Percentiles rank a stretch among this genome's conserved stretches.
phyloP scores from a whole-genome alignment of 805 yeast species.

The Saturnispora gosingensis region DNA sequence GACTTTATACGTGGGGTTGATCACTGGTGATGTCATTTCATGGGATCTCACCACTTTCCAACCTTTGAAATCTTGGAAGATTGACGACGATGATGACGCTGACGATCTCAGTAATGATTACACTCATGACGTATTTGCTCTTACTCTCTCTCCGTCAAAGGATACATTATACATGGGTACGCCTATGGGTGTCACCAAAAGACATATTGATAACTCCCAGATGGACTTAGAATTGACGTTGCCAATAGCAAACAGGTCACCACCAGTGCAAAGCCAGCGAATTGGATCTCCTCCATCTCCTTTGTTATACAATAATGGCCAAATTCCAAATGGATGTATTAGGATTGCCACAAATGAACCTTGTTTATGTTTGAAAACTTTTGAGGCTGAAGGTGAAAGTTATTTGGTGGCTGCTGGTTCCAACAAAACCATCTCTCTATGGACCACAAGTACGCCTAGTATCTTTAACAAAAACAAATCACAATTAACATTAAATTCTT shows the following conservation, averaged over 20 bases:
- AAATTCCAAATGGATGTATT: conserved; percentile 20
- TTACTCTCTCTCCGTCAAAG: conserved; percentile 34
- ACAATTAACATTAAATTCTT: not conserved
- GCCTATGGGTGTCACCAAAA: conserved; percentile 21
- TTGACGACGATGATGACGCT: conserved; percentile 26
- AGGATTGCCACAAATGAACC: conserved; percentile 12
- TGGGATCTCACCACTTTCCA: conserved; percentile 87
- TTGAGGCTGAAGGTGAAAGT: conserved; percentile 31
- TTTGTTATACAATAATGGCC: not conserved
- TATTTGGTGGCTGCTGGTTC: conserved; percentile 60
- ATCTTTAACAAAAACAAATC: not conserved
- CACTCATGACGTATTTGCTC: conserved; percentile 43
- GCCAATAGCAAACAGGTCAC: not conserved
- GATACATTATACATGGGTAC: conserved; percentile 54
- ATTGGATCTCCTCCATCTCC: not conserved
- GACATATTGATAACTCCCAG: not conserved
- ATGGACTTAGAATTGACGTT: not conserved
- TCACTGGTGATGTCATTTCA: conserved; percentile 63
- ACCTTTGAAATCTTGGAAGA: conserved; percentile 36
- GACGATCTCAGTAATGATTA: conserved; percentile 24
- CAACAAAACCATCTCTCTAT: conserved; percentile 58
- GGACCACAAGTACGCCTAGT: conserved; percentile 43
- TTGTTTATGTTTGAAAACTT: conserved; percentile 48
- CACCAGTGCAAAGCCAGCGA: not conserved
- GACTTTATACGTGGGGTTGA: conserved; percentile 75